Conservation (phyloP, 805 yeast species). For the Wickerhamiella bombiphila region DNA sequence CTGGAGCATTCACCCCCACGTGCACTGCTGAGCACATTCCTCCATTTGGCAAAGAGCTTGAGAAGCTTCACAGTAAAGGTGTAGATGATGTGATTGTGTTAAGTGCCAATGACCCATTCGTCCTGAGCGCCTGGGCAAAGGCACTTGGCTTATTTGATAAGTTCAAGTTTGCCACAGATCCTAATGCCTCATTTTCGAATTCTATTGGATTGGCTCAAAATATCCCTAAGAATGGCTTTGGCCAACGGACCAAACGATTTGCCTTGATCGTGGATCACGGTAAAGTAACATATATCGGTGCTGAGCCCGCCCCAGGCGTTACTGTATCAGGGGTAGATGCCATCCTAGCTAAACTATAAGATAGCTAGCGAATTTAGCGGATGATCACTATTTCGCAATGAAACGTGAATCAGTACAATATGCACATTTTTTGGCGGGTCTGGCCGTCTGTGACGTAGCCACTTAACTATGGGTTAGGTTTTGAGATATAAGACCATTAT, state of each 20-base stretch:
- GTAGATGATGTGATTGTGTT: constrained; percentile 49
- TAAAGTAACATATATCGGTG: constrained; percentile 35
- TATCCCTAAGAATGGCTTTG: constrained; percentile 38
- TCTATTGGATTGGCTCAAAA: constrained; percentile 45
- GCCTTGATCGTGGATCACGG: constrained; percentile 55
- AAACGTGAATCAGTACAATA: too few relatives aligned
- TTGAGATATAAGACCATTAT: too few relatives aligned
- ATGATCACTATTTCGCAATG: too few relatives aligned
- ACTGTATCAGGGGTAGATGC: constrained; percentile 34
- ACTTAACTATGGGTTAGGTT: too few relatives aligned
- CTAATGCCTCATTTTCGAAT: constrained; percentile 43
- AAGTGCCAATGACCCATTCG: constrained; percentile 60
- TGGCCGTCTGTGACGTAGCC: too few relatives aligned
- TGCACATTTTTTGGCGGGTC: too few relatives aligned
- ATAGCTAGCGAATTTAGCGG: too few relatives aligned
- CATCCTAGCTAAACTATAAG: constrained; percentile 26
- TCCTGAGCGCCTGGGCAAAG: constrained; percentile 53
- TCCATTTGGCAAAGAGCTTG: constrained; percentile 38
- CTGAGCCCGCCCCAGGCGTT: constrained; percentile 30
- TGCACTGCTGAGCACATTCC: constrained; percentile 63
- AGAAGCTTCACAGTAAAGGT: constrained; percentile 41
- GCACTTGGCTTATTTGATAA: constrained; percentile 26
- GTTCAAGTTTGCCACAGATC: constrained; percentile 48
- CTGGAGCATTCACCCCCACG: constrained; percentile 81
- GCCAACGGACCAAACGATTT: constrained; percentile 53